Evolutionary conservation across 495 filamentous ascomycete genomes (phyloP), one percentile per base, ranked within the genome.

Genomic region (Annulohypoxylon nitens): DNA sequence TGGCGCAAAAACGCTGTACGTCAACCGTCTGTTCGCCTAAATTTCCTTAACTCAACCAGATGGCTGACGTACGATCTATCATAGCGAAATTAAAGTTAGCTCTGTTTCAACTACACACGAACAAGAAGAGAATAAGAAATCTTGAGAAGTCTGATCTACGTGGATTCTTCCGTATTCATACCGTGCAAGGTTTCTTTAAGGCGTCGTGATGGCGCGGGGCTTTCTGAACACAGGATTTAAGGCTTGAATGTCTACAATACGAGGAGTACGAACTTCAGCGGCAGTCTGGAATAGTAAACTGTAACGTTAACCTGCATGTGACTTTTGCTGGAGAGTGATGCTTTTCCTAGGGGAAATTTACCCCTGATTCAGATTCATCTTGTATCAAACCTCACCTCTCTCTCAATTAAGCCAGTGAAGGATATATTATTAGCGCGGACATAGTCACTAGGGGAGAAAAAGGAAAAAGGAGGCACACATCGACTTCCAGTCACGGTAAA

Each of bases 41-140:
- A 4, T 6, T 4, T 30, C 30, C 30, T 41, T 25, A 23, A 60
- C 37, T n/a, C 25, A 36, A 41, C 23, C 12, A 26, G 12, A 8
- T n/a, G 36, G 26, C 20, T 43, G 9, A 9, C 36, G 57, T 43
- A 34, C 14, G 12, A 30, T 3, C 25, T 54, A 23, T 18, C 30
- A 30, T 34, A 25, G 48, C 48, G 23, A 26, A 26, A 54, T 30
- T 54, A 54, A 33, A 57, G 53, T 43, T 34, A 36, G 3, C 14
- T 41, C 36, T 26, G 20, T 54, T 54, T 54, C 50, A 12, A 54
- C 50, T 11, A 4, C 48, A 4, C 36, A 37, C 4, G 36, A 36
- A 57, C 11, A 55, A 16, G 51, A 55, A 55, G 51, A 34, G 16
- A 54, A 54, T 6, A 47, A 33, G 16, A 57, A n/a, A 55, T 5